Base-by-base conservation (phyloP, 306 rosid species). In the Lathyrus oleraceus region DNA sequence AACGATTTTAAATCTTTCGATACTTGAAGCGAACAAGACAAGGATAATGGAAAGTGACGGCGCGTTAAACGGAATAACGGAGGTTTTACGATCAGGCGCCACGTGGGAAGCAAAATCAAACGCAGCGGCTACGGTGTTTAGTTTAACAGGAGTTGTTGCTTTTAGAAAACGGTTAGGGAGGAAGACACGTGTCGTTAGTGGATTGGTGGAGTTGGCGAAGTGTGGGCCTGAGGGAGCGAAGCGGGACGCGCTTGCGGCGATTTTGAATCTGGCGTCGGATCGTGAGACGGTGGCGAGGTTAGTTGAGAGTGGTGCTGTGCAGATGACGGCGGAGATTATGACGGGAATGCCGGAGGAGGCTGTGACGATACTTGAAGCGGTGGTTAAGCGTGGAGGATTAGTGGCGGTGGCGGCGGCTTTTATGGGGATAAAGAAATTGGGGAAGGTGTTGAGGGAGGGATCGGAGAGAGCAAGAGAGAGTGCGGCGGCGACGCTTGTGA, bases 61-160 rank as follows among this genome's bases (percentile, higher is more conserved):
- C 13, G 96, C 80, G 0, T 6, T 91, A 8, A 87, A 81, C 81
- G 96, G 93, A 20, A 78, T 95, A 1, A 70, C 85, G 0, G 95
- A 87, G 72, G 95, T 95, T 25, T 81, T 95, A 1, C 76, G 81
- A 0, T 45, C 79, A 0, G 97, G 97, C 0, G 86, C 86, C 61
- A 83, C 92, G 19, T 95, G 99, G 99, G 99, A 95, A 45, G 95
- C 99, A 4, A 95, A 86, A 43, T 95, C 92, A 0, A 95, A 95
- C n/a, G 97, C 97, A 3, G 97, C 96, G 0, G 97, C 99, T 0
- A 83, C 96, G 20, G 81, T 95, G 42, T 95, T 88, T 65, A 87
- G 96, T 39, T 72, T 95, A 7, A 78, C 96, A 0, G 83, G 84
- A 1, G 88, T 80, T 47, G 78, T 76, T 0, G 62, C 75, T 4